phyloP scores from a whole-genome alignment of 495 filamentous ascomycete genomes.

The Schizothecium vesticola region DNA sequence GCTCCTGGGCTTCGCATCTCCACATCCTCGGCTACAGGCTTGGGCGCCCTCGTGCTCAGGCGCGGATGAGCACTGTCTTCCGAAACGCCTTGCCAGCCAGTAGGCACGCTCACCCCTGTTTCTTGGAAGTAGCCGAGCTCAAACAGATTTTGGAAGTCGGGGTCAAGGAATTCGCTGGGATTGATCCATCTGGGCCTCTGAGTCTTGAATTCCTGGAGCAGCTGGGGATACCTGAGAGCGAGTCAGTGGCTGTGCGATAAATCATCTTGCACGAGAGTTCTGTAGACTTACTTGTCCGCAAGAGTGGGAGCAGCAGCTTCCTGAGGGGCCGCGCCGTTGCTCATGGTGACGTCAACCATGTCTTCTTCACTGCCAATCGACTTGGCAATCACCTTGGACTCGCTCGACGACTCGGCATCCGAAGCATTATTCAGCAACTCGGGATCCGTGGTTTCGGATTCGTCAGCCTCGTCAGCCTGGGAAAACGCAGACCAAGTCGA shows the following conservation, averaged over 20 bases:
- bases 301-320: conserved; percentile 9
- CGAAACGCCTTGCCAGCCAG: conserved; percentile 56
- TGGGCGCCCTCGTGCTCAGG: conserved; percentile 49
- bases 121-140: conserved; percentile 56
- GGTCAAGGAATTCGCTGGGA: conserved; percentile 42
- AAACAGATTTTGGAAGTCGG: conserved; percentile 63
- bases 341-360: conserved; percentile 86
- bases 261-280: background rate
- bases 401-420: conserved; percentile 64
- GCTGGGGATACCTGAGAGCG: conserved; percentile 19
- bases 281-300: conserved; percentile 17
- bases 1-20: conserved; percentile 29
- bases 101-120: conserved; percentile 46
- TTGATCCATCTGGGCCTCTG: conserved; percentile 43
- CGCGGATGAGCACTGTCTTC: conserved; percentile 51
- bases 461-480: conserved; percentile 39
- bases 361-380: conserved; percentile 88
- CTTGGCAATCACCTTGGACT: conserved; percentile 61
- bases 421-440: conserved; percentile 70
- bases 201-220: conserved; percentile 28
- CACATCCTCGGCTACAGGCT: conserved; percentile 26
- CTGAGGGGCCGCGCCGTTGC: conserved; percentile 44
- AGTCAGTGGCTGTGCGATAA: background rate
- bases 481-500: conserved; percentile 41
- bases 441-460: conserved; percentile 53